phyloP scores from a whole-genome alignment of 208 protist genomes.

The Endotrypanum monterogeii region DNA sequence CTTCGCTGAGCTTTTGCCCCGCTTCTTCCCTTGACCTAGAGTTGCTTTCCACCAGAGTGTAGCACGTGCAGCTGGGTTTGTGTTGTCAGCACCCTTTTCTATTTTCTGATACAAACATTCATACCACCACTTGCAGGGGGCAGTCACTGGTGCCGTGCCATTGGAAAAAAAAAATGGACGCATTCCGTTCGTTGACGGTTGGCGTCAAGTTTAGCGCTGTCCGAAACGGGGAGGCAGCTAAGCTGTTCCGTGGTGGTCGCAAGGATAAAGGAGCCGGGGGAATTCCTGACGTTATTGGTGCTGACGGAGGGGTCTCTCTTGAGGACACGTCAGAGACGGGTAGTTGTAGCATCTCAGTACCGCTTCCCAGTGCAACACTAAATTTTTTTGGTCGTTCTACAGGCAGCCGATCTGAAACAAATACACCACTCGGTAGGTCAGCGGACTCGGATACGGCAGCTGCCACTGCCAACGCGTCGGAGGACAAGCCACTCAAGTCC shows the following conservation, averaged over 20 bases:
- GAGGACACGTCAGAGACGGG: constrained; percentile 15
- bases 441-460: constrained; percentile 5
- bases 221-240: constrained; percentile 56
- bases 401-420: neutral
- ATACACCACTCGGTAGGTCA: neutral
- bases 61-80: neutral
- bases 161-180: constrained; percentile 60
- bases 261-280: constrained; percentile 23
- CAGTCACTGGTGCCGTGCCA: neutral
- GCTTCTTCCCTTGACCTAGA: neutral
- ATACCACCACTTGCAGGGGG: neutral
- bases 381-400: constrained; percentile 48
- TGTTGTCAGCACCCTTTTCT: neutral
- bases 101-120: neutral
- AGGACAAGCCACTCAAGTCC: constrained; percentile 56
- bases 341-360: constrained; percentile 42
- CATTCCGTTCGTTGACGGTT: constrained; percentile 63
- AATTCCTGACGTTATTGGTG: constrained; percentile 15
- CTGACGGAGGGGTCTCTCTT: constrained; percentile 3
- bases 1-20: neutral
- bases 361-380: constrained; percentile 49
- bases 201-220: constrained; percentile 59
- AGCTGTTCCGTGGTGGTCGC: constrained; percentile 46
- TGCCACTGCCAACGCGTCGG: neutral
- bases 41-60: neutral